Evolutionary conservation across 148 eudicot genomes (phyloP).

Genomic region (Arbutus unedo): DNA sequence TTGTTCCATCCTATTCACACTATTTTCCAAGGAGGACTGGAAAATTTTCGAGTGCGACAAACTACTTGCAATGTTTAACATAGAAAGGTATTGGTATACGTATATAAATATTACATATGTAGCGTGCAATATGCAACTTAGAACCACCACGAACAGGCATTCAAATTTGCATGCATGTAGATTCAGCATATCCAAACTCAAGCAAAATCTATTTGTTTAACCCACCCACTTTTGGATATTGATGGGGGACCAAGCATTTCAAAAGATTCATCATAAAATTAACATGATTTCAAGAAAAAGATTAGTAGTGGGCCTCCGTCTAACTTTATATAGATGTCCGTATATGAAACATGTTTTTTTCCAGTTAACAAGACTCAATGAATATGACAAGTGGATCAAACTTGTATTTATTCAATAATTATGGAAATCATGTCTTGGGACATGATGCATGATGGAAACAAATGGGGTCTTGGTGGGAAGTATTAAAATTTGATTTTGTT

Average conservation of each 20-base stretch:
- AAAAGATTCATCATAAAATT: background rate
- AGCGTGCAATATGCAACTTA: background rate
- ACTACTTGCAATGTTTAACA: no score
- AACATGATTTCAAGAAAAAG: background rate
- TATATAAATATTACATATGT: no score
- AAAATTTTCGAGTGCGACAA: no score
- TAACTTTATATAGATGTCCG: background rate
- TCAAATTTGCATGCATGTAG: background rate
- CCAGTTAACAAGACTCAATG: background rate
- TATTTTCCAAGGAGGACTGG: no score
- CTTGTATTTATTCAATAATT: background rate
- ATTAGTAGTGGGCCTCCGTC: background rate
- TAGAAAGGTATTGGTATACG: no score
- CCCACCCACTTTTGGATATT: background rate
- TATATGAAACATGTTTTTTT: background rate
- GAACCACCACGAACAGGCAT: background rate
- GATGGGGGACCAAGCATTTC: background rate
- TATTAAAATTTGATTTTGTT: no score
- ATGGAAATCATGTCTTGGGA: background rate
- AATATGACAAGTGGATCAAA: background rate
- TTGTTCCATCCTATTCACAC: no score
- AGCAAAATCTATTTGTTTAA: background rate
- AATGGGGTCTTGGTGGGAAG: conserved; percentile 3
- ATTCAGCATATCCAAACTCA: background rate
- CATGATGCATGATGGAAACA: background rate